Percentiles rank a stretch among this genome's conserved stretches.
Conservation (phyloP, 768 basidiomycete genomes). For the Psilocybe cubensis region DNA sequence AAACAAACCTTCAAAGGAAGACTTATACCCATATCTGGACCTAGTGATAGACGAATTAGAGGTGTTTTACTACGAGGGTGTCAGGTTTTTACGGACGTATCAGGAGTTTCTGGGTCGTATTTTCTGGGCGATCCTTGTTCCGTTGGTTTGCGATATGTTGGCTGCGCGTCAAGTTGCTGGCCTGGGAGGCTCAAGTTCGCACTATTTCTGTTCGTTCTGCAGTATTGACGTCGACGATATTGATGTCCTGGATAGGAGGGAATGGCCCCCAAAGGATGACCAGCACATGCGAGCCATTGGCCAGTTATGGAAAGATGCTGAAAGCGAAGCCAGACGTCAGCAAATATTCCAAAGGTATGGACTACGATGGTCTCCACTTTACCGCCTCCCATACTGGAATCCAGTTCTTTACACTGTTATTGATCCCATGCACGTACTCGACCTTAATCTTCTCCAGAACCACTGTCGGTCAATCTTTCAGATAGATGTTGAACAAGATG, state of each 20-base stretch:
- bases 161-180: constrained; percentile 31
- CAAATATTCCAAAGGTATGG: constrained; percentile 23
- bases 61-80: background rate
- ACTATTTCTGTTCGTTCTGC: constrained; percentile 27
- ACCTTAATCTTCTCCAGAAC: constrained; percentile 16
- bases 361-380: constrained; percentile 33
- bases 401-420: constrained; percentile 13
- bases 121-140: constrained; percentile 25
- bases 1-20: constrained; percentile 35
- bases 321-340: constrained; percentile 12
- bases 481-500: constrained; percentile 18
- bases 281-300: constrained; percentile 13
- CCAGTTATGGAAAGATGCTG: constrained; percentile 21
- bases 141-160: too few species aligned
- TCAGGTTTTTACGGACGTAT: constrained; percentile 10
- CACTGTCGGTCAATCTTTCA: constrained; percentile 22
- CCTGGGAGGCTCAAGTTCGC: constrained; percentile 12
- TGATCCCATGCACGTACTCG: constrained; percentile 19
- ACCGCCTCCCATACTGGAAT: constrained; percentile 19
- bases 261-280: constrained; percentile 17
- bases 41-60: too few species aligned
- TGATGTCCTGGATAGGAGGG: constrained; percentile 15
- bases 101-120: constrained; percentile 24
- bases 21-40: too few species aligned
- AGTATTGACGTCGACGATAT: constrained; percentile 24